Conservation (phyloP, 352 stramenopile genomes). For the Globisporangium barbulae region DNA sequence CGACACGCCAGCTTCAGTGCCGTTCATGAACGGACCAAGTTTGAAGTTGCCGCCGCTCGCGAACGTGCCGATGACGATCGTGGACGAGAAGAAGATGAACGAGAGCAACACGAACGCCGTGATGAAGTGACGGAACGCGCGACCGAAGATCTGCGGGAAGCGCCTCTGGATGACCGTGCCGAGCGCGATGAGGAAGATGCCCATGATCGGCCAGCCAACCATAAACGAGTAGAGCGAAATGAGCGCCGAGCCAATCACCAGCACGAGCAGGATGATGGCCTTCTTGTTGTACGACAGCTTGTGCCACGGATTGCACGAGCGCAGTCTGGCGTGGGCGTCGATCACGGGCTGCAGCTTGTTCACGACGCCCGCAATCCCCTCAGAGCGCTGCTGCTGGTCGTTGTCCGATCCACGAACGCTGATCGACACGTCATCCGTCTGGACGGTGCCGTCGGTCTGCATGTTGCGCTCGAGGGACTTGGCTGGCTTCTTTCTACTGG, state of each 20-base stretch:
- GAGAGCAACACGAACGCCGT: constrained; percentile 68
- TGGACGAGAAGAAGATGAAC: constrained; percentile 80
- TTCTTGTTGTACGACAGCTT: constrained; percentile 40
- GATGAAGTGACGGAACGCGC: constrained; percentile 74
- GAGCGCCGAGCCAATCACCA: constrained; percentile 52
- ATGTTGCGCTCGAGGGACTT: constrained; percentile 11
- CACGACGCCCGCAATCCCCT: constrained; percentile 4
- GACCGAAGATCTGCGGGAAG: constrained; percentile 77
- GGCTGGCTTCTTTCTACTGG: constrained; percentile 1
- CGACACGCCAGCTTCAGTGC: constrained; percentile 25
- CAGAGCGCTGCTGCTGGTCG: constrained; percentile 4
- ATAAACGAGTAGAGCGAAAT: constrained; percentile 62
- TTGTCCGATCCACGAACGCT: constrained; percentile 17
- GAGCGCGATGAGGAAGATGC: constrained; percentile 60
- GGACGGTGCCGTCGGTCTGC: constrained; percentile 13
- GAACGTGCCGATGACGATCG: constrained; percentile 74
- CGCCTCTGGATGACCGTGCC: constrained; percentile 61
- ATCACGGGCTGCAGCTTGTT: constrained; percentile 36
- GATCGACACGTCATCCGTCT: constrained; percentile 28
- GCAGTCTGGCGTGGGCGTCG: constrained; percentile 31
- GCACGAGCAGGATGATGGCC: constrained; percentile 45
- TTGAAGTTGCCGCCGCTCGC: constrained; percentile 53
- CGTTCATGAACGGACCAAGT: constrained; percentile 45
- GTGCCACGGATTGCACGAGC: constrained; percentile 54
- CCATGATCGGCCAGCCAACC: constrained; percentile 74